Base-by-base conservation (phyloP, 2,329 filamentous ascomycete genomes). In the Aulographum hederae region DNA sequence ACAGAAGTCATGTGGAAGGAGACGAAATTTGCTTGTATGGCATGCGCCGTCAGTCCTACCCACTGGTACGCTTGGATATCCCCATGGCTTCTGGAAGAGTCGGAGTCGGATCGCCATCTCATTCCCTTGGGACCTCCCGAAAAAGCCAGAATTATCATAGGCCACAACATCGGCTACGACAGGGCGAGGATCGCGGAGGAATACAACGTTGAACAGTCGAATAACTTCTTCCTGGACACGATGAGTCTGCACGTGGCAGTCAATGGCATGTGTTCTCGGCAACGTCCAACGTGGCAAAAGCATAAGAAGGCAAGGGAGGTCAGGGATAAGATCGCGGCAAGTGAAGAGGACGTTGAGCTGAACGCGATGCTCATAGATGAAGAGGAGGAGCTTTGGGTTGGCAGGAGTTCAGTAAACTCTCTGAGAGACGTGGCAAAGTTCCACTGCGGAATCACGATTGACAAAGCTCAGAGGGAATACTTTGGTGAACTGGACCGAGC, bases 21-120 rank as follows among this genome's bases (percentile, higher is more conserved):
- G 47, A 86, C 76, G 41, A 75, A 78, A 0, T 98, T 82, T 52
- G 84, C 91, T 1, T 82, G 93, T 35, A 95, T 98, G 82, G 89
- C 91, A 15, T 95, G 86, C 49, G 89, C 91, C 11, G 79, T 75
- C 13, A 84, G 84, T 42, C 75, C 81, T 1, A 85, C 73, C 3
- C 75, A 84, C 18, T 98, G 91, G 91, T 98, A 98, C 57, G 81
- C 77, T 1, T 98, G 89, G 89, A 54, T 98, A 32, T 98, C 89
- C 10, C 89, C 89, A 0, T 98, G 86, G 86, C 58, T 98, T 21
- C 56, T 98, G 13, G 79, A 74, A 18, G 81, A 95, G 57, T 76
- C 80, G 2, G 60, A 78, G 21, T 72, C 72, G 19, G 67, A 81
- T 45, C 68, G 71, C 30, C 86, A 98, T 37, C 59, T 98, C 10